These are phyloP conservation scores for Hygrophoropsis aurantiaca DNA, from an alignment of 768 basidiomycete species.

Conservation along the genomic window DNA sequence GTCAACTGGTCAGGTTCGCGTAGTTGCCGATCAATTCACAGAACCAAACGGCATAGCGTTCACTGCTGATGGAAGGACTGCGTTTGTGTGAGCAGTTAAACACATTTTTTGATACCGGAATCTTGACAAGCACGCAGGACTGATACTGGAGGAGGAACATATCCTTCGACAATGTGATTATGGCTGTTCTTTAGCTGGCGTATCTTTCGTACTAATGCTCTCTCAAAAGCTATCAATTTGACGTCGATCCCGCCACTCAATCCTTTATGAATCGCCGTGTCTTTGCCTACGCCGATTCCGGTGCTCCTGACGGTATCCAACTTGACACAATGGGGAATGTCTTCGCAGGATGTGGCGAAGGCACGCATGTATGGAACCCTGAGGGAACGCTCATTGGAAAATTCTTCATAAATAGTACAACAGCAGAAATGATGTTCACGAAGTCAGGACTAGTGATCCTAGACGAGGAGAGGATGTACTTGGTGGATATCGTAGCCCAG, in stretches of 20 bases:
- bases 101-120: conserved; percentile 7
- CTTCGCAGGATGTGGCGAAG: conserved; percentile 62
- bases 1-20: conserved; percentile 37
- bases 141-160: conserved; percentile 46
- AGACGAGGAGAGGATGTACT: conserved; percentile 2
- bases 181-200: conserved; percentile 27
- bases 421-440: conserved; percentile 6
- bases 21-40: conserved; percentile 41
- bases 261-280: conserved; percentile 56
- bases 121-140: conserved; percentile 20
- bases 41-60: conserved; percentile 38
- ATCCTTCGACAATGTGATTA: conserved; percentile 77
- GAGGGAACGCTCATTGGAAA: conserved; percentile 59
- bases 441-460: conserved; percentile 7
- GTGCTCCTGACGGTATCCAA: conserved; percentile 64
- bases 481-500: conserved; percentile 5
- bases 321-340: conserved; percentile 62
- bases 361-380: conserved; percentile 43
- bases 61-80: conserved; percentile 28
- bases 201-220: neutral
- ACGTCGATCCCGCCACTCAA: conserved; percentile 53
- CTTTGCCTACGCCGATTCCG: conserved; percentile 62
- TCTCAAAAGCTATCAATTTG: conserved; percentile 54
- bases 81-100: conserved; percentile 23
- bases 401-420: conserved; percentile 44